Evolutionary conservation across 148 eudicot species (phyloP), one percentile per base, ranked within the genome.

Genomic region (Talinum fruticosum): DNA sequence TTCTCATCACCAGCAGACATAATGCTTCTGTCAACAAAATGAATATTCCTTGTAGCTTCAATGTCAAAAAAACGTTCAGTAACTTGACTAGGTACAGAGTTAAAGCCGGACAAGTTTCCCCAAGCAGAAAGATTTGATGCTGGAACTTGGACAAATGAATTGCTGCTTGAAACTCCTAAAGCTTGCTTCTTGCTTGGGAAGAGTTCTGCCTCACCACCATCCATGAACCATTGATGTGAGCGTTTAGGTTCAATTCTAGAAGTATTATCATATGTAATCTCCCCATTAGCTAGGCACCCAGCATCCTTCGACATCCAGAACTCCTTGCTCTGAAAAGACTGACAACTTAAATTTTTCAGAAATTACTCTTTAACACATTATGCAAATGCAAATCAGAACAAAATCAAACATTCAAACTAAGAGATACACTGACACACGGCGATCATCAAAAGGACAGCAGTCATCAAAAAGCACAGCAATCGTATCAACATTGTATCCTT

Each of bases 121-220:
- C 91, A 88, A 41, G 83, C 78, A 79, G 83, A 75, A 71, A 85
- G 75, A 45, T 69, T 82, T 29, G 89, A 67, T 69, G 82, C 78
- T 75, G 82, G 85, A 53, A 87, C 70, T 72, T 87, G 90, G 24
- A 87, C 80, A 79, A 88, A 84, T 61, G 84, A 82, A 83, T 69
- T 82, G 73, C 81, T 80, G 79, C 76, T 75, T 53, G 86, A 81
- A 77, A 85, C 76, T 76, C 87, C 94, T 66, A 87, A 78, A 76
- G 86, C 89, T 83, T 90, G 98, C 78, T 89, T 93, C 87, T 91
- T 93, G 87, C 75, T 90, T 30, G 88, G 87, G 57, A 85, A 66
- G 32, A 84, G 68, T 76, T 86, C 90, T 23, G 84, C 83, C 77
- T 93, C 98, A 33, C 82, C 77, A 8, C 87, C 83, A 79, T 89